phyloP scores from a whole-genome alignment of 108 stramenopile species.

The Nannochloropsis oceanica region DNA sequence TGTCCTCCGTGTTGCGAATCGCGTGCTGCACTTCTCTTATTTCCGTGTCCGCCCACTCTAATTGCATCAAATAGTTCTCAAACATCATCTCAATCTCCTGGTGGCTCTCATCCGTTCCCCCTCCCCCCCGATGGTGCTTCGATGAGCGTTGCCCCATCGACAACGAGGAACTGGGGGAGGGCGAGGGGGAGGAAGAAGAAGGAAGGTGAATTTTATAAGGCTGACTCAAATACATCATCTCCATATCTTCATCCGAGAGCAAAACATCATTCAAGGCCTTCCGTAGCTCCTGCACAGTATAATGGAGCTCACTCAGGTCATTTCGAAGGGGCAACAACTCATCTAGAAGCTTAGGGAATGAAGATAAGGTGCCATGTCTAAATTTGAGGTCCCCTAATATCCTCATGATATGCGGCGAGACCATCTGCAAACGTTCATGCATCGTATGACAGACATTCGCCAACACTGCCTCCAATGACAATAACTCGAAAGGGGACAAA shows the following conservation, averaged over 20 bases:
- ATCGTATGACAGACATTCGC: not conserved
- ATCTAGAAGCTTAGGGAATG: constrained; percentile 21
- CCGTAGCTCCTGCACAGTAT: constrained; percentile 19
- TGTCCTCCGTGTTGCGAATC: constrained; percentile 34
- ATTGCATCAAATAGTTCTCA: constrained; percentile 36
- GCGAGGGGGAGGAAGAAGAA: not conserved
- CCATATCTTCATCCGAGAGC: constrained; percentile 35
- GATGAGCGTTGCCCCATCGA: not conserved
- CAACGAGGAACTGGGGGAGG: not conserved
- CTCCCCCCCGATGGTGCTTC: not conserved
- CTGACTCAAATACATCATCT: constrained; percentile 30
- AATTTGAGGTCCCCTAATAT: not conserved
- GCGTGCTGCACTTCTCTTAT: constrained; percentile 23
- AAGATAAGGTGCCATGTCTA: not conserved
- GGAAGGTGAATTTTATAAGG: not conserved
- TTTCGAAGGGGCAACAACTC: constrained; percentile 31
- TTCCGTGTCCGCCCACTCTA: constrained; percentile 17
- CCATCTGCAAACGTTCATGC: not conserved
- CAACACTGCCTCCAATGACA: constrained; percentile 24
- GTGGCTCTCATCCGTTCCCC: constrained; percentile 3
- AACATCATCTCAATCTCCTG: constrained; percentile 33
- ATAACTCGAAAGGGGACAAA: constrained; percentile 5
- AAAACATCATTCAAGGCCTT: constrained; percentile 33
- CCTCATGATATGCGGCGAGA: not conserved
- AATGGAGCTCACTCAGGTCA: constrained; percentile 27